phyloP scores from a whole-genome alignment of 2,329 filamentous ascomycete species.

The Fusarium robinianum region DNA sequence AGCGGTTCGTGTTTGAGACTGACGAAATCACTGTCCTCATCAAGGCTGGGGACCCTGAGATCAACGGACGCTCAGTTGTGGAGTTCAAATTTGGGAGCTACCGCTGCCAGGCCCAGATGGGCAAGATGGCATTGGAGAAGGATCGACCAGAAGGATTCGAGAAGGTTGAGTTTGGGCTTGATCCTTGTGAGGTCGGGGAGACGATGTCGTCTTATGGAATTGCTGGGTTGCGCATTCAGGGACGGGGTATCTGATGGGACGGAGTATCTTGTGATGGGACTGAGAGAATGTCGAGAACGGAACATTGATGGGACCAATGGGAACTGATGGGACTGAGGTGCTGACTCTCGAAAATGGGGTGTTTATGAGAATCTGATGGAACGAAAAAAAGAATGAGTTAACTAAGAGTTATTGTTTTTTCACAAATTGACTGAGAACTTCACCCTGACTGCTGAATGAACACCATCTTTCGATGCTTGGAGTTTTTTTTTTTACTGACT shows the following conservation, averaged over 20 bases:
- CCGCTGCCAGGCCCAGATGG: constrained; percentile 58
- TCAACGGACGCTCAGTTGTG: constrained; percentile 40
- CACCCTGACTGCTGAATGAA: no score
- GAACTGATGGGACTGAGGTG: no score
- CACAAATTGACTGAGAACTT: no score
- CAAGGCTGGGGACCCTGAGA: constrained; percentile 18
- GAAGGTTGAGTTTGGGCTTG: constrained; percentile 45
- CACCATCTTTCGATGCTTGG: no score
- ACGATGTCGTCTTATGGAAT: constrained; percentile 39
- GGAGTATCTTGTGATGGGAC: no score
- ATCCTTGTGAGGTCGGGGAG: constrained; percentile 46
- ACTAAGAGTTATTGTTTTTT: no score
- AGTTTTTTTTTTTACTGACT: no score
- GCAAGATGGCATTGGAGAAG: constrained; percentile 46
- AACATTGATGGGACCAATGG: no score
- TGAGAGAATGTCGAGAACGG: no score
- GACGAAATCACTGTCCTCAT: constrained; percentile 48
- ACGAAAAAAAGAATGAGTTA: no score
- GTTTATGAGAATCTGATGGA: no score
- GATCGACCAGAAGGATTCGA: constrained; percentile 42
- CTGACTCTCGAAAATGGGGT: no score
- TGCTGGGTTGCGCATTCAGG: constrained; percentile 42
- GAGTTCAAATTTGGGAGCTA: constrained; percentile 61
- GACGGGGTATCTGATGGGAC: constrained; percentile 36
- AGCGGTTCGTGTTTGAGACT: constrained; percentile 52